phyloP scores from a whole-genome alignment of 768 basidiomycete species.

The Lyophyllum shimeji region DNA sequence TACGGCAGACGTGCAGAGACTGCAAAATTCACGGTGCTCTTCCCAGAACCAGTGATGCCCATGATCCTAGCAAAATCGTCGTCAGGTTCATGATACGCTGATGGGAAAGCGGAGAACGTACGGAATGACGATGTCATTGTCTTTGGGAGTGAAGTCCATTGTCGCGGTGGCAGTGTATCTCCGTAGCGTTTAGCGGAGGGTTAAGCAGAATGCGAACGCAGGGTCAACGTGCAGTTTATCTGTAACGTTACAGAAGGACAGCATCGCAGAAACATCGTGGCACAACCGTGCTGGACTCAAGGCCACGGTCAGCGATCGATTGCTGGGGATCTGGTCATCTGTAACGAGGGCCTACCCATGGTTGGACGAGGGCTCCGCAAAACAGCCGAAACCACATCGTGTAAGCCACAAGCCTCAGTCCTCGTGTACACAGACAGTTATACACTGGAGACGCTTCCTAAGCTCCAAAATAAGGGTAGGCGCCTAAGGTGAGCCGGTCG shows the following conservation, averaged over 20 bases:
- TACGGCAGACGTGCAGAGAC: neutral
- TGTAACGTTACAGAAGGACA: neutral
- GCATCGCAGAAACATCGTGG: neutral
- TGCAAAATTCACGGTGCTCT: constrained; percentile 11
- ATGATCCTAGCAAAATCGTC: constrained; percentile 5
- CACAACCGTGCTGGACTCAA: neutral
- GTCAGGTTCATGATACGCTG: neutral
- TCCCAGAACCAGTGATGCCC: constrained; percentile 15
- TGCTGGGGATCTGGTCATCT: neutral
- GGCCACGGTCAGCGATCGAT: too few species aligned
- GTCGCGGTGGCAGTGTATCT: neutral
- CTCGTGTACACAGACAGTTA: too few species aligned
- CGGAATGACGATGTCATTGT: constrained; percentile 17
- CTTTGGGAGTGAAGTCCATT: constrained; percentile 4
- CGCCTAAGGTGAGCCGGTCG: too few species aligned
- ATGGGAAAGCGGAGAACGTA: neutral
- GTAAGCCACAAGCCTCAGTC: too few species aligned
- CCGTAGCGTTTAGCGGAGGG: neutral
- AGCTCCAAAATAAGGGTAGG: too few species aligned
- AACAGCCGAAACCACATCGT: too few species aligned
- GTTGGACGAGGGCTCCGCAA: too few species aligned
- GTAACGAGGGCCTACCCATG: too few species aligned
- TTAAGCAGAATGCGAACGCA: neutral
- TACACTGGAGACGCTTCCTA: too few species aligned
- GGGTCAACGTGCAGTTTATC: neutral